These are phyloP conservation scores for Albophoma yamanashiensis DNA, from an alignment of 2,329 filamentous ascomycete species.

Conservation along the genomic window DNA sequence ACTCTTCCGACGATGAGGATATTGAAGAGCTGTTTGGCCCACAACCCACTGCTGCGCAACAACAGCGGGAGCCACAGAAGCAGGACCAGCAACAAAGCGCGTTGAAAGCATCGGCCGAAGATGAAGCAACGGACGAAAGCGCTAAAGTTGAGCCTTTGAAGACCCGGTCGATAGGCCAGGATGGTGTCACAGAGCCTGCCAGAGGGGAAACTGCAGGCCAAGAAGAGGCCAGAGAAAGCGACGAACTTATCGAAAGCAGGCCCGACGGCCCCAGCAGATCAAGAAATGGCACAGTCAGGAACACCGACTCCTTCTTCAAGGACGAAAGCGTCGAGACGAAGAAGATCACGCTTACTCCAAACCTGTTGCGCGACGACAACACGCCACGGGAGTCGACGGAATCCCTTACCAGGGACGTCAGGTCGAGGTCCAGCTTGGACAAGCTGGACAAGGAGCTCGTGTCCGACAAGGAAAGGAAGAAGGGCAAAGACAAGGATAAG, in stretches of 20 bases:
- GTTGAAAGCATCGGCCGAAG: constrained; percentile 18
- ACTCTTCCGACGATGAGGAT: constrained; percentile 64
- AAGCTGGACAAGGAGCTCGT: constrained; percentile 46
- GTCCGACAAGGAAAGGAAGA: constrained; percentile 65
- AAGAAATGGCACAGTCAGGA: constrained; percentile 76
- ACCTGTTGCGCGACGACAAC: constrained; percentile 75
- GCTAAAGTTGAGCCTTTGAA: constrained; percentile 47
- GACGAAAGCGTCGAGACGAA: constrained; percentile 92
- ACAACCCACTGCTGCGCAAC: constrained; percentile 19
- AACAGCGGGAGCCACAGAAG: constrained; percentile 18
- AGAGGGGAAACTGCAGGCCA: constrained; percentile 24
- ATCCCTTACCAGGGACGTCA: constrained; percentile 33
- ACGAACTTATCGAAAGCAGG: constrained; percentile 54
- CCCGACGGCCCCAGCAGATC: constrained; percentile 49
- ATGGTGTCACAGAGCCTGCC: constrained; percentile 20
- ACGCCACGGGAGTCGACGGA: constrained; percentile 41
- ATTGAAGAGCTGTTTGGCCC: constrained; percentile 33
- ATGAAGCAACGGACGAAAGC: constrained; percentile 34
- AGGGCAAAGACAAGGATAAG: constrained; percentile 62
- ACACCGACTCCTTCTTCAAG: constrained; percentile 95
- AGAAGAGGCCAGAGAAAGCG: constrained; percentile 37
- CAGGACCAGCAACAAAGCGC: constrained; percentile 17
- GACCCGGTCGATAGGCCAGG: constrained; percentile 31
- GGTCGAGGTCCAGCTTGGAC: constrained; percentile 60
- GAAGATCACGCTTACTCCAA: constrained; percentile 94